A percentile compares a stretch with the other conserved stretches of the same genome.
Conservation (phyloP, 345 rosid genomes). For the Carallia pectinifolia region DNA sequence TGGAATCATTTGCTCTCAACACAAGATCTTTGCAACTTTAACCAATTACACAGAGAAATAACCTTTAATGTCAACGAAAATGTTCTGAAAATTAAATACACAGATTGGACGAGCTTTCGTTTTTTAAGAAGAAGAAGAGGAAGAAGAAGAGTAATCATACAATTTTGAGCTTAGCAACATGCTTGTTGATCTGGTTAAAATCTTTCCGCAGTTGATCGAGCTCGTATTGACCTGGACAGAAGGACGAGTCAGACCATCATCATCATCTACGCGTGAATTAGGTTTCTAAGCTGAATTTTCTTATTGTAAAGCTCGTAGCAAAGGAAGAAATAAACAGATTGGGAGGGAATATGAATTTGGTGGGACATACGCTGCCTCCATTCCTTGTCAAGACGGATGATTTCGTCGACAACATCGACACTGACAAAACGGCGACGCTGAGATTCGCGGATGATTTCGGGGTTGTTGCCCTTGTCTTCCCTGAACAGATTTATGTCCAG, state of each 20-base stretch:
- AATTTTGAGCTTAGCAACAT: constrained; percentile 66
- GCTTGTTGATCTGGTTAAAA: constrained; percentile 65
- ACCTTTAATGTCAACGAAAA: too few relatives aligned
- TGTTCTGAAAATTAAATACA: neutral
- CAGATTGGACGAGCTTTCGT: neutral
- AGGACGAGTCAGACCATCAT: too few relatives aligned
- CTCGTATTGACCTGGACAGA: constrained; percentile 61
- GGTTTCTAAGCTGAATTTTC: too few relatives aligned
- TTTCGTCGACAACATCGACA: constrained; percentile 66
- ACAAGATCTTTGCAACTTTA: too few relatives aligned
- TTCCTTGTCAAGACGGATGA: constrained; percentile 64
- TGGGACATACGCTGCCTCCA: constrained; percentile 67
- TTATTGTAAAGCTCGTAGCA: too few relatives aligned
- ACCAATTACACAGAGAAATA: too few relatives aligned
- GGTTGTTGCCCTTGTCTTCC: constrained; percentile 66
- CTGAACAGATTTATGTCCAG: constrained; percentile 76
- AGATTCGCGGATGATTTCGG: constrained; percentile 69
- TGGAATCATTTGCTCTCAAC: too few relatives aligned
- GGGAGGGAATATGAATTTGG: neutral
- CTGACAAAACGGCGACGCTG: constrained; percentile 66
- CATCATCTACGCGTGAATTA: neutral
- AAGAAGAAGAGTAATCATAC: constrained; percentile 33
- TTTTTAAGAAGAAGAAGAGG: neutral
- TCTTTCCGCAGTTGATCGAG: constrained; percentile 63
- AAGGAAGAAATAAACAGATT: neutral